Percentiles rank a stretch among this genome's conserved stretches.
phyloP scores from a whole-genome alignment of 192 early-diverging fungal species.

The Gaertneriomyces sp. region DNA sequence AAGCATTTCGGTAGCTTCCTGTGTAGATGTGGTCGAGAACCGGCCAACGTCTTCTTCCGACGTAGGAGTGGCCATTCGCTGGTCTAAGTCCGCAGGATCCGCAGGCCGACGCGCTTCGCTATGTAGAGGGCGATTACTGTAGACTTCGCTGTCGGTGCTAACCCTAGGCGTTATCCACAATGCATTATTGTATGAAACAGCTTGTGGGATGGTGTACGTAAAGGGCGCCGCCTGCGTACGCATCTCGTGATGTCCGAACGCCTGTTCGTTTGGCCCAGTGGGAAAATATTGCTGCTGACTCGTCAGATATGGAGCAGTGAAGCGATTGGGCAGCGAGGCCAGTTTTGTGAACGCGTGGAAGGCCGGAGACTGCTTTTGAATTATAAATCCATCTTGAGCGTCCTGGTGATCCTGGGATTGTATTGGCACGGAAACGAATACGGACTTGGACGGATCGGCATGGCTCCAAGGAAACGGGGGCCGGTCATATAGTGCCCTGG shows the following conservation, averaged over 20 bases:
- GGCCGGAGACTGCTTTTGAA: not conserved
- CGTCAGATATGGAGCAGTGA: no score
- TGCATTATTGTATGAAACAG: not conserved
- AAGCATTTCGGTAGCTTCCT: slow-evolving; percentile 21
- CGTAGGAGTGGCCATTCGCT: slow-evolving; percentile 11
- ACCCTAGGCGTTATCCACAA: not conserved
- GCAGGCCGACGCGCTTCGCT: not conserved
- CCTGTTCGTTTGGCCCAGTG: no score
- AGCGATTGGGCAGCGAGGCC: no score
- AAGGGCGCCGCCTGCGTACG: no score
- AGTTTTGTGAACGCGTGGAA: not conserved
- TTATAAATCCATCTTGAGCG: not conserved
- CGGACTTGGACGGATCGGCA: not conserved
- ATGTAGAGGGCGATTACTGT: not conserved
- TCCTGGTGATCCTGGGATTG: not conserved
- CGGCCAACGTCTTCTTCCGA: not conserved
- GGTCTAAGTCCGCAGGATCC: not conserved
- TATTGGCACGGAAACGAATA: not conserved
- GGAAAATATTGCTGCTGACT: no score
- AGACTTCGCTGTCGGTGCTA: not conserved
- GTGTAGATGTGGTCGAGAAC: slow-evolving; percentile 16
- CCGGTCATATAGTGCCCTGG: not conserved
- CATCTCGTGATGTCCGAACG: no score
- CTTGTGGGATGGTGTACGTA: no score
- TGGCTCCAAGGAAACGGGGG: not conserved